Percentiles rank a stretch among this genome's conserved stretches.
Evolutionary conservation across 2,329 filamentous ascomycete genomes (phyloP).

Genomic region (Orbilia blumenaviensis): DNA sequence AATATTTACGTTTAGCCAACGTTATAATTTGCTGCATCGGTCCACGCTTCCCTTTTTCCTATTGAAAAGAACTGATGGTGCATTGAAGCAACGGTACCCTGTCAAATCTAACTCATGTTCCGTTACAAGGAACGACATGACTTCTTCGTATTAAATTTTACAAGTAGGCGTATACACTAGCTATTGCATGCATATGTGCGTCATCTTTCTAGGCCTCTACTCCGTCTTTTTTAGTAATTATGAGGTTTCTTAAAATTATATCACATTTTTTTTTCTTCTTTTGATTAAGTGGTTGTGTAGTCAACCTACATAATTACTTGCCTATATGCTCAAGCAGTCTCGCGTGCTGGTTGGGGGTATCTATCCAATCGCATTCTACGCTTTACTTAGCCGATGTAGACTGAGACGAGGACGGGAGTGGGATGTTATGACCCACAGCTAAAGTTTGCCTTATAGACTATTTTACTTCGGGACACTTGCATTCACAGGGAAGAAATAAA

Average conservation of each 20-base stretch:
- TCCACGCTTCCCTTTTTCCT: no score
- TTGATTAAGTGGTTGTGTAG: background rate
- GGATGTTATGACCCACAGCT: conserved; percentile 19
- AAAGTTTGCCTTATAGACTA: conserved; percentile 9
- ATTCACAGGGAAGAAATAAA: background rate
- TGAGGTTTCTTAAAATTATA: background rate
- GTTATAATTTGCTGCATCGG: background rate
- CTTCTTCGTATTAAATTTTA: conserved; percentile 6
- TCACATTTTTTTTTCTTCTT: conserved; percentile 26
- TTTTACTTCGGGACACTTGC: background rate
- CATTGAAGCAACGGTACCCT: background rate
- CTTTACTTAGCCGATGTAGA: background rate
- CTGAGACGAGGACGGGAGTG: background rate
- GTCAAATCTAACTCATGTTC: background rate
- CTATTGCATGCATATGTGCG: conserved; percentile 20
- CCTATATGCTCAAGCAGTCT: conserved; percentile 7
- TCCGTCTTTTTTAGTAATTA: background rate
- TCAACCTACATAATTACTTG: conserved; percentile 16
- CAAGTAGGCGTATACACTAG: background rate
- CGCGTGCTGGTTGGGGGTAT: conserved; percentile 1
- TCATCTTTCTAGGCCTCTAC: background rate
- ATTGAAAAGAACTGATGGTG: background rate
- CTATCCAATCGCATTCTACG: conserved; percentile 22
- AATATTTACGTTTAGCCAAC: no score
- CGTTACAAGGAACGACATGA: background rate